A percentile compares a stretch with the other conserved stretches of the same genome.
phyloP scores from a whole-genome alignment of 2,329 filamentous ascomycete genomes.

The Hymenoscyphus fructigenus region DNA sequence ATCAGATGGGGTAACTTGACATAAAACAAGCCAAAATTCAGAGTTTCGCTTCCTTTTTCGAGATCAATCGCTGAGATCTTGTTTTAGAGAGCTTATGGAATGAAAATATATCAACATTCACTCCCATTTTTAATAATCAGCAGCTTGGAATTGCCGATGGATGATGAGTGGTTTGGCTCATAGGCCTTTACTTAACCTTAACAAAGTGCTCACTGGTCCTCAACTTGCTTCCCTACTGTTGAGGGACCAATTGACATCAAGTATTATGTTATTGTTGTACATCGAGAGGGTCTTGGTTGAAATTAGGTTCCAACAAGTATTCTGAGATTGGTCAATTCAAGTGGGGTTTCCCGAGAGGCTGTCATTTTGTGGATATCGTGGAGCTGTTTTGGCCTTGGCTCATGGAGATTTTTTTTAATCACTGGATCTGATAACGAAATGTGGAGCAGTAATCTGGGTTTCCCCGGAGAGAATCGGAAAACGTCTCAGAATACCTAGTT shows the following conservation, averaged over 20 bases:
- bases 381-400: not conserved
- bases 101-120: too few species aligned
- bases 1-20: too few species aligned
- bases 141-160: too few species aligned
- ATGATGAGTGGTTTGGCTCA: too few species aligned
- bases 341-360: not conserved
- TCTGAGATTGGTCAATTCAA: not conserved
- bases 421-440: not conserved
- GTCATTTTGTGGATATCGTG: not conserved
- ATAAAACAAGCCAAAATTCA: too few species aligned
- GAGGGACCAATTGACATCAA: not conserved
- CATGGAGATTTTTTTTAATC: not conserved
- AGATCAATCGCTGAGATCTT: too few species aligned
- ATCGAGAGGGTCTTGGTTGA: not conserved
- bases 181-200: too few species aligned
- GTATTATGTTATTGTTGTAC: not conserved
- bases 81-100: too few species aligned
- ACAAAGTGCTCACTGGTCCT: too few species aligned
- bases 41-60: too few species aligned
- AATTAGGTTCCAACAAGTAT: not conserved
- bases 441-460: not conserved
- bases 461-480: not conserved
- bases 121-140: too few species aligned
- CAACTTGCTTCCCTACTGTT: too few species aligned
- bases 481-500: not conserved